Evolutionary conservation across 331 rosid species (phyloP), one percentile per base, ranked within the genome.

Genomic region (Quercus tomentella): DNA sequence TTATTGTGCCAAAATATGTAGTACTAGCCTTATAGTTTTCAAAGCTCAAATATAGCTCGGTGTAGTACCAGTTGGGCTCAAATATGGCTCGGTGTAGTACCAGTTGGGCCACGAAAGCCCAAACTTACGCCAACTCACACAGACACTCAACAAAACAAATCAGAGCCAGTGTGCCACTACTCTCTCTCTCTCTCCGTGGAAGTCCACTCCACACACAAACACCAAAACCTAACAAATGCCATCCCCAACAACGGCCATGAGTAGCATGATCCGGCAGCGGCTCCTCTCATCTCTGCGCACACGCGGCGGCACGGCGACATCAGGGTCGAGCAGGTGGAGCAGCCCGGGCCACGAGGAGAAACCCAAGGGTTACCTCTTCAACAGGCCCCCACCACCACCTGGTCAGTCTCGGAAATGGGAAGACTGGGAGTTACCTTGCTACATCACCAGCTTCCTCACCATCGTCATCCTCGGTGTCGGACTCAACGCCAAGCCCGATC

Each of bases 341-440:
- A 83, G 81, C 68, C 82, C 96, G 0, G 99, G 99, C 76, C 92
- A 93, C 85, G 98, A 95, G 81, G 98, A 93, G 41, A 78, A 62
- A 1, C 95, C 99, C 8, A 95, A 95, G 76, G 99, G 99, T 1
- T 83, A 84, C 79, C 90, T 83, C 77, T 89, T 95, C 85, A 95
- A 91, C 83, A 84, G 96, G 43, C 88, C 94, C 16, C 99, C 99
- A 33, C 80, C 18, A 2, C 84, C 95, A 2, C 86, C 89, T 3
- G 95, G 93, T 4, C 86, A 89, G 78, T 74, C 92, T 6, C 92
- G 95, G 8, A 89, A 82, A 72, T 91, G 95, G 95, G 95, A 90
- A 73, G 95, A 90, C 69, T 90, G 95, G 95, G 95, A 90, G 73
- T 87, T 90, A 16, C 95, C 95, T 11, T 90, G 95, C 89, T 90